phyloP scores from a whole-genome alignment of 2,329 filamentous ascomycete species.

The Alternaria alternata region DNA sequence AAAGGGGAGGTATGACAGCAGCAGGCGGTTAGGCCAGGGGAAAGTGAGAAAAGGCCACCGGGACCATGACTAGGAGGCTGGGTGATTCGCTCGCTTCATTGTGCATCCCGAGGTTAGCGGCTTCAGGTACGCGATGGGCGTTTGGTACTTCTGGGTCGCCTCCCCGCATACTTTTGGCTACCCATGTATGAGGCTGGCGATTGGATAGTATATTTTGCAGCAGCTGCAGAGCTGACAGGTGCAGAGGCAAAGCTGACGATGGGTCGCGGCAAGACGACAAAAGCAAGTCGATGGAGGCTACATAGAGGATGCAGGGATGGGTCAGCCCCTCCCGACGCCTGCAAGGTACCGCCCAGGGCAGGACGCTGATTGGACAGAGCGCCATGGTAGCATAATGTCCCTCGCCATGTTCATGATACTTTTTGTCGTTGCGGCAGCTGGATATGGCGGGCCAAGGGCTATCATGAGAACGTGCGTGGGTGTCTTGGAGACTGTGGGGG shows the following conservation, averaged over 20 bases:
- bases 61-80: constrained; percentile 20
- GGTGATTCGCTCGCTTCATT: constrained; percentile 31
- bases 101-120: constrained; percentile 28
- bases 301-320: constrained; percentile 10
- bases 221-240: constrained; percentile 5
- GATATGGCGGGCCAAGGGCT: constrained; percentile 16
- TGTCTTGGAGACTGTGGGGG: constrained; percentile 17
- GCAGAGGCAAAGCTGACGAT: constrained; percentile 10
- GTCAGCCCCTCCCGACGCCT: constrained; percentile 21
- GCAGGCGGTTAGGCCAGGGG: constrained; percentile 32
- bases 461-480: constrained; percentile 6
- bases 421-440: constrained; percentile 25
- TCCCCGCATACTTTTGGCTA: constrained; percentile 19
- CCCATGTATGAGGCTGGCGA: not conserved
- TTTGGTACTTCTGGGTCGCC: constrained; percentile 19
- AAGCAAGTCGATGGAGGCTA: constrained; percentile 2
- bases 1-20: constrained; percentile 26
- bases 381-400: constrained; percentile 12
- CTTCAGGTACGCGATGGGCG: constrained; percentile 28
- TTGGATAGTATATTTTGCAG: constrained; percentile 3
- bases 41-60: constrained; percentile 14
- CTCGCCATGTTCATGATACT: constrained; percentile 16
- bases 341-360: constrained; percentile 27
- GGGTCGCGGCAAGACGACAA: constrained; percentile 1
- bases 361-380: constrained; percentile 23